Evolutionary conservation across 2,329 filamentous ascomycete genomes (phyloP).

Genomic region (Huntiella bhutanensis): DNA sequence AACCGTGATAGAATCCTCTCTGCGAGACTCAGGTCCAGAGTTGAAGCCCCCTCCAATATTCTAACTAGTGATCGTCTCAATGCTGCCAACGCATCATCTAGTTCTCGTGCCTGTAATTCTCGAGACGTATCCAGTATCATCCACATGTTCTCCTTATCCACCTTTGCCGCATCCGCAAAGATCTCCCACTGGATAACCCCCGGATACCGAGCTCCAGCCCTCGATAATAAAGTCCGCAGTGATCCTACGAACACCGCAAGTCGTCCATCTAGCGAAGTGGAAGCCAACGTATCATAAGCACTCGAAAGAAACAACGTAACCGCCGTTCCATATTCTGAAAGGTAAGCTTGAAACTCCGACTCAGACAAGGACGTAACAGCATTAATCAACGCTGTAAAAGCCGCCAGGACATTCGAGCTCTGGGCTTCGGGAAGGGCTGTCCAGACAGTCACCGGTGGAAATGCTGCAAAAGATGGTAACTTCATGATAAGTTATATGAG

Average conservation of each 20-base stretch:
- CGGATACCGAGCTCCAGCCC: slow-evolving; percentile 16
- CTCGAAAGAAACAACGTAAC: slow-evolving; percentile 39
- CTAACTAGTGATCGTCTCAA: slow-evolving; percentile 44
- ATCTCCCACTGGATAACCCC: slow-evolving; percentile 46
- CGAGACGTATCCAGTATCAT: slow-evolving; percentile 31
- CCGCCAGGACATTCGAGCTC: slow-evolving; percentile 59
- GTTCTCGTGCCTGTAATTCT: slow-evolving; percentile 25
- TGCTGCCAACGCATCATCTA: slow-evolving; percentile 37
- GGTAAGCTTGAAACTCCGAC: slow-evolving; percentile 29
- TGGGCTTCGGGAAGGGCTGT: slow-evolving; percentile 47
- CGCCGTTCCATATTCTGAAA: not conserved
- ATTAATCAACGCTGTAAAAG: slow-evolving; percentile 52
- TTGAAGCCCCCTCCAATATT: slow-evolving; percentile 37
- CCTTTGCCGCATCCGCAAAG: slow-evolving; percentile 51
- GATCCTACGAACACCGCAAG: not conserved
- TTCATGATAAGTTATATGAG: too few relatives aligned
- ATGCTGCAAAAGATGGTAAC: slow-evolving; percentile 56
- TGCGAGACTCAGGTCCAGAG: slow-evolving; percentile 28
- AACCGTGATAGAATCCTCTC: slow-evolving; percentile 37
- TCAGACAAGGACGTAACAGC: slow-evolving; percentile 42
- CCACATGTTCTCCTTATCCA: slow-evolving; percentile 34
- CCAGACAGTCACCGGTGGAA: slow-evolving; percentile 51
- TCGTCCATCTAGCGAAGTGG: slow-evolving; percentile 1
- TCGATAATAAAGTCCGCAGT: not conserved
- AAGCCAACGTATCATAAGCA: slow-evolving; percentile 39